Percentiles rank a stretch among this genome's conserved stretches.
phyloP scores from a whole-genome alignment of 345 rosid genomes.

The Lumnitzera racemosa region DNA sequence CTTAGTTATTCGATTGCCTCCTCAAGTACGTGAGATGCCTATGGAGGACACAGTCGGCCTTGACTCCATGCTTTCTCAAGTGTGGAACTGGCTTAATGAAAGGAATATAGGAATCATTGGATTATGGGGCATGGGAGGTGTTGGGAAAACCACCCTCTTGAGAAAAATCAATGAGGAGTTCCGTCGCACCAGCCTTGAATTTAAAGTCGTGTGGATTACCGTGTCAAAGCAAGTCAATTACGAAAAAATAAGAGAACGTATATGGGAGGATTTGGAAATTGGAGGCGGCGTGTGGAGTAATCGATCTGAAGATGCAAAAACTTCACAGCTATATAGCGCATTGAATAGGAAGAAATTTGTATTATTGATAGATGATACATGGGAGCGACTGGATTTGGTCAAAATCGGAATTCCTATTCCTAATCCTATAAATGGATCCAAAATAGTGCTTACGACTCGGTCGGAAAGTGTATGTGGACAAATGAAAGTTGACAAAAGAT shows the following conservation, averaged over 20 bases:
- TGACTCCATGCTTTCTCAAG: neutral
- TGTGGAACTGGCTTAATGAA: neutral
- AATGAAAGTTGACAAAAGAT: no score
- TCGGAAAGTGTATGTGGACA: neutral
- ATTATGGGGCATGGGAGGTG: constrained; percentile 16
- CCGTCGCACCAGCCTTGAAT: neutral
- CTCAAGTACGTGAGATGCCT: neutral
- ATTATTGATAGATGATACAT: constrained; percentile 14
- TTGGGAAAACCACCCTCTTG: constrained; percentile 19
- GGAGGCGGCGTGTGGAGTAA: neutral
- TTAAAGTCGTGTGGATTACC: constrained; percentile 11
- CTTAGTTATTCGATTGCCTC: neutral
- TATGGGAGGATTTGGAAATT: constrained; percentile 1
- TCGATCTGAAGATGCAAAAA: constrained; percentile 1
- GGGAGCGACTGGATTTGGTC: constrained; percentile 5
- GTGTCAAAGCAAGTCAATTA: constrained; percentile 5
- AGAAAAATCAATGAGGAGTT: constrained; percentile 11
- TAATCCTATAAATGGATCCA: neutral
- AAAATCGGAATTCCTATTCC: constrained; percentile 17
- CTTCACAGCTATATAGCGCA: neutral
- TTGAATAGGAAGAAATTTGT: constrained; percentile 14
- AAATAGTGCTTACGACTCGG: constrained; percentile 19
- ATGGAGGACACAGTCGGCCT: neutral
- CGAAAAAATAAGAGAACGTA: constrained; percentile 1
- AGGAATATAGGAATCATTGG: constrained; percentile 8